These are phyloP conservation scores for Brassica nigra DNA, from an alignment of 345 rosid species.

Conservation along the genomic window DNA sequence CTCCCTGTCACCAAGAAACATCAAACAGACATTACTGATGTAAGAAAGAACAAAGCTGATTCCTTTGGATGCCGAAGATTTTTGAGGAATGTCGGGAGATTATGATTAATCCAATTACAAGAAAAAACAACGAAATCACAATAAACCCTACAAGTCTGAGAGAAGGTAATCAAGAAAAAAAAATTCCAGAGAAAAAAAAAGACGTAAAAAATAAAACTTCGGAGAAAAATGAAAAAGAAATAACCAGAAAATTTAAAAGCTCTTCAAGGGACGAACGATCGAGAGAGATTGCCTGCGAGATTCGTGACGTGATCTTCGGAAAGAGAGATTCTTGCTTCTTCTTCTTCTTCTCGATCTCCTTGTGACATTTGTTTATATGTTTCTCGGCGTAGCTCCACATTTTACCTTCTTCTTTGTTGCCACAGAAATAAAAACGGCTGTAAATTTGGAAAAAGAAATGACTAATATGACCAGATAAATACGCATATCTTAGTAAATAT, in stretches of 20 bases:
- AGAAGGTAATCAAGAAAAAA: conserved; percentile 4
- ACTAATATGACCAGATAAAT: background rate
- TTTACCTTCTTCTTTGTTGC: background rate
- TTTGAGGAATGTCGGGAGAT: background rate
- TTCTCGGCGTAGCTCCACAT: background rate
- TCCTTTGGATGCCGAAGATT: conserved; percentile 1
- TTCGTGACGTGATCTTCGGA: conserved; percentile 29
- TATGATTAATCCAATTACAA: conserved; percentile 9
- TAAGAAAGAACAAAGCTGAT: conserved; percentile 18
- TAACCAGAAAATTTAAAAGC: background rate
- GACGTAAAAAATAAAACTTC: background rate
- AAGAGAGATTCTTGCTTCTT: conserved; percentile 36
- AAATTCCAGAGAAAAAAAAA: conserved; percentile 3
- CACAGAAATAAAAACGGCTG: background rate
- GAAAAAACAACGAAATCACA: background rate
- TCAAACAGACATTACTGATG: background rate
- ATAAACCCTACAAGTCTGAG: background rate
- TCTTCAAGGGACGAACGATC: background rate
- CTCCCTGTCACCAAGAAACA: conserved; percentile 20
- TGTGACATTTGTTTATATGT: conserved; percentile 2
- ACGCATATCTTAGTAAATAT: background rate
- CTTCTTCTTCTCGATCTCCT: background rate
- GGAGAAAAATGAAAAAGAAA: background rate
- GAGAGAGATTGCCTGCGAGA: conserved; percentile 28
- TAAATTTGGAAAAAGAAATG: background rate